Percentiles rank a stretch among this genome's conserved stretches.
phyloP scores from a whole-genome alignment of 2,329 filamentous ascomycete species.

The Pseudogymnoascus sp. region DNA sequence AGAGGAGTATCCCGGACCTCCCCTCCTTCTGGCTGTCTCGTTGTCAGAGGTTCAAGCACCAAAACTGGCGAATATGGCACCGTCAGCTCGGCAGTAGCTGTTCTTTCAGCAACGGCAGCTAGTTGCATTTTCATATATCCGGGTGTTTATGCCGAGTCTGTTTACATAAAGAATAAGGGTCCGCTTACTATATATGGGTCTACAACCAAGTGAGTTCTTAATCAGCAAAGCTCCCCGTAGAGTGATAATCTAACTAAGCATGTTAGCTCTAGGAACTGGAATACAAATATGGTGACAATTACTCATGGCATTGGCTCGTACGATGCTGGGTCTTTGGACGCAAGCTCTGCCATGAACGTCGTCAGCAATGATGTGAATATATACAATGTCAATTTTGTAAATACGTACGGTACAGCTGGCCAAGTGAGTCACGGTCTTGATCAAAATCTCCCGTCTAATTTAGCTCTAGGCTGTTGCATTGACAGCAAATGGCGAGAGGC shows the following conservation, averaged over 20 bases:
- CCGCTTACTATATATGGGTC: slow-evolving; percentile 35
- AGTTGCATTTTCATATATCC: slow-evolving; percentile 43
- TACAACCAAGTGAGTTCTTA: slow-evolving; percentile 30
- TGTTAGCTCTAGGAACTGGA: slow-evolving; percentile 13
- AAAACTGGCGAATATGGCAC: background rate
- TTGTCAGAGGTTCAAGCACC: background rate
- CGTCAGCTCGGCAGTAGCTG: background rate
- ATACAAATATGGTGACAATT: slow-evolving; percentile 14
- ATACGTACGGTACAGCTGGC: slow-evolving; percentile 36
- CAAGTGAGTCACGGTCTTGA: slow-evolving; percentile 17
- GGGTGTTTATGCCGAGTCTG: slow-evolving; percentile 44
- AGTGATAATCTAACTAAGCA: background rate
- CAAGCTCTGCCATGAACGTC: slow-evolving; percentile 38
- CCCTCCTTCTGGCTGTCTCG: background rate
- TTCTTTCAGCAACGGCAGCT: background rate
- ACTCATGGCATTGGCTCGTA: slow-evolving; percentile 9
- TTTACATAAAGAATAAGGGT: slow-evolving; percentile 33
- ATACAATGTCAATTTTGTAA: slow-evolving; percentile 49
- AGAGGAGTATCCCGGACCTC: background rate
- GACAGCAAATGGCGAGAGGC: slow-evolving; percentile 39
- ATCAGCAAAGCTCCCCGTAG: background rate
- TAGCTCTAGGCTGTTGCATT: slow-evolving; percentile 40
- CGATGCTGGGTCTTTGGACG: slow-evolving; percentile 22
- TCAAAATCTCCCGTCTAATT: background rate
- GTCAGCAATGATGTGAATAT: slow-evolving; percentile 40